These are phyloP conservation scores for Mycena crocata DNA, from an alignment of 768 basidiomycete genomes.

Conservation along the genomic window DNA sequence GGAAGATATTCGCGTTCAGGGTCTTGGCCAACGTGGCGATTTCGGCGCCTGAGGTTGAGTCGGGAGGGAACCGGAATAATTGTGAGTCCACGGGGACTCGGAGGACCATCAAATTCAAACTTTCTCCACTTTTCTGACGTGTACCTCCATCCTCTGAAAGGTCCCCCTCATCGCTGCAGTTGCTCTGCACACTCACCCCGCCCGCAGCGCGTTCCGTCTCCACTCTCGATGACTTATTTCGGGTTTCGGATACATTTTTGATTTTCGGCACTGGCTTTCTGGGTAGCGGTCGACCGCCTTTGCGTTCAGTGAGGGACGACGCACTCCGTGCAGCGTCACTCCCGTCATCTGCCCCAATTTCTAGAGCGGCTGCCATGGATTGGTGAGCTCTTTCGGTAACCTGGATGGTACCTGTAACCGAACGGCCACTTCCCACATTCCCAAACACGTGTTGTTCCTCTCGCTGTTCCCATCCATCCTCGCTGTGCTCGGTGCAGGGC, in stretches of 20 bases:
- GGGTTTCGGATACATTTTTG: background rate
- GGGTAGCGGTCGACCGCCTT: background rate
- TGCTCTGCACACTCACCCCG: too few species aligned
- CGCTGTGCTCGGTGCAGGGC: background rate
- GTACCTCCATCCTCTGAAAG: background rate
- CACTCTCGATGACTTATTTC: background rate
- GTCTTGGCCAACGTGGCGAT: background rate
- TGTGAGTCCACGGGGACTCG: background rate
- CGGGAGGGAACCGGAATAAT: background rate
- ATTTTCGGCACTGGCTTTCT: background rate
- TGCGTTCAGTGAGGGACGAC: background rate
- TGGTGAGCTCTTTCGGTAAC: background rate
- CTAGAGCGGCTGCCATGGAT: background rate
- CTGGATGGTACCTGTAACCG: background rate
- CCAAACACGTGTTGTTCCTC: background rate
- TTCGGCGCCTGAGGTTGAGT: background rate
- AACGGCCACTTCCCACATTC: background rate
- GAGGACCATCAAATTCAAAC: background rate
- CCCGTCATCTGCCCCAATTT: background rate
- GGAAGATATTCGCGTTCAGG: constrained; percentile 10
- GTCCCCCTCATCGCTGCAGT: background rate
- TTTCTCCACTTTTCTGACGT: background rate
- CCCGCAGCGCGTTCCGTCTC: background rate
- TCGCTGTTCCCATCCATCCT: background rate
- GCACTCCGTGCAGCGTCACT: background rate